phyloP scores from a whole-genome alignment of 2,329 filamentous ascomycete species.

The Blastomyces emzantsi region DNA sequence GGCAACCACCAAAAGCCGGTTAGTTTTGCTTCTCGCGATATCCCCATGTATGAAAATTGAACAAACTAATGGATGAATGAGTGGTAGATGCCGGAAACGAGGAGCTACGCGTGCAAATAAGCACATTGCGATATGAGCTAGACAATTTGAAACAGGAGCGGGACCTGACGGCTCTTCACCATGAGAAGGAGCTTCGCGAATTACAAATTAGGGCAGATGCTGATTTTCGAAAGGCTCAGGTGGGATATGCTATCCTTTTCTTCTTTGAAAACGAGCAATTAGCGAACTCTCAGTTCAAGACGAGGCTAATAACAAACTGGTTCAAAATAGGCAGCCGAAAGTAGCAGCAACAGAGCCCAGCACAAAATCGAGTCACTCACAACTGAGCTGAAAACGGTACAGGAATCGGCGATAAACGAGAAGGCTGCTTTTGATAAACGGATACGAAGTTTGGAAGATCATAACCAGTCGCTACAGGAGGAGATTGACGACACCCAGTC shows the following conservation, averaged over 20 bases:
- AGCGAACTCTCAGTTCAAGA: neutral
- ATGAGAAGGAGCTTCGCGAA: slow-evolving; percentile 76
- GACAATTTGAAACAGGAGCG: slow-evolving; percentile 81
- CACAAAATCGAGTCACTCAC: slow-evolving; percentile 48
- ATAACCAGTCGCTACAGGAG: slow-evolving; percentile 65
- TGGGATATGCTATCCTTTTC: slow-evolving; percentile 19
- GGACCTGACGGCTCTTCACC: slow-evolving; percentile 66
- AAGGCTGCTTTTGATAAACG: slow-evolving; percentile 47
- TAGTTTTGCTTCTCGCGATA: slow-evolving; percentile 13
- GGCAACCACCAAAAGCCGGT: slow-evolving; percentile 32
- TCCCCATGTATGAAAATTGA: neutral
- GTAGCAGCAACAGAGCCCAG: slow-evolving; percentile 41
- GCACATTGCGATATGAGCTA: slow-evolving; percentile 77
- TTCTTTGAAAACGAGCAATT: neutral
- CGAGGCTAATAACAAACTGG: neutral
- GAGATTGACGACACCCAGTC: slow-evolving; percentile 76
- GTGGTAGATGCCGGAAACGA: slow-evolving; percentile 48
- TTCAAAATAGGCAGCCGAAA: slow-evolving; percentile 41
- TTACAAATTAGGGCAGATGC: slow-evolving; percentile 72
- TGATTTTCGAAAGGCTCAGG: slow-evolving; percentile 62
- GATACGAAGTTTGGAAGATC: slow-evolving; percentile 52
- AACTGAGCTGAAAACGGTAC: slow-evolving; percentile 47
- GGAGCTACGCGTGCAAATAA: slow-evolving; percentile 80
- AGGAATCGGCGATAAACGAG: slow-evolving; percentile 48
- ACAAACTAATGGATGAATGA: neutral